These are phyloP conservation scores for Venturia carpophila DNA, from an alignment of 2,329 filamentous ascomycete species.

Conservation along the genomic window DNA sequence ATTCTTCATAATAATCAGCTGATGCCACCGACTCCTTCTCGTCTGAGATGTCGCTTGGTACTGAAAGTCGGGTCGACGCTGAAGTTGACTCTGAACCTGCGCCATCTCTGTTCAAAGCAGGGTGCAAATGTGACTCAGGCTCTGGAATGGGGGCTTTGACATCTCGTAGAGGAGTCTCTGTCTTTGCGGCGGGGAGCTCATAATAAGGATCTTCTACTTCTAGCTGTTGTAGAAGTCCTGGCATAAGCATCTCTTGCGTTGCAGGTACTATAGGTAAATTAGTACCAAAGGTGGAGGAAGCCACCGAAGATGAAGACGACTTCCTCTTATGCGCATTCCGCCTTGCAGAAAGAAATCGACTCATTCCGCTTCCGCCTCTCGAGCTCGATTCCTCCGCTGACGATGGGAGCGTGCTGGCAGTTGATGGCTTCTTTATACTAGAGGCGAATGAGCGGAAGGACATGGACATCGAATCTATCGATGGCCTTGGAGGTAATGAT, in stretches of 20 bases:
- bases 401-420: background rate
- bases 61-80: background rate
- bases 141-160: background rate
- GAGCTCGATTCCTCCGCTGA: background rate
- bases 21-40: slow-evolving; percentile 9
- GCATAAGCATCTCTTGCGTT: background rate
- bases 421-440: background rate
- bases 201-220: background rate
- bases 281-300: background rate
- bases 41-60: slow-evolving; percentile 13
- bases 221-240: background rate
- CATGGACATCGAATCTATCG: slow-evolving; percentile 4
- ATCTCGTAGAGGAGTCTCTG: background rate
- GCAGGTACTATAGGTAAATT: background rate
- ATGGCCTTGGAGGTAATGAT: background rate
- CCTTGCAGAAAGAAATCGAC: slow-evolving; percentile 11
- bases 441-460: slow-evolving; percentile 1
- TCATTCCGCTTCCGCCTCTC: background rate
- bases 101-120: slow-evolving; percentile 1
- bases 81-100: background rate
- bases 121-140: slow-evolving; percentile 11
- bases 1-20: background rate
- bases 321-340: background rate
- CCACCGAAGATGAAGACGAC: slow-evolving; percentile 1
- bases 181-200: slow-evolving; percentile 6